Base-by-base conservation (phyloP, 148 eudicot species). In the Euryodendron excelsum region DNA sequence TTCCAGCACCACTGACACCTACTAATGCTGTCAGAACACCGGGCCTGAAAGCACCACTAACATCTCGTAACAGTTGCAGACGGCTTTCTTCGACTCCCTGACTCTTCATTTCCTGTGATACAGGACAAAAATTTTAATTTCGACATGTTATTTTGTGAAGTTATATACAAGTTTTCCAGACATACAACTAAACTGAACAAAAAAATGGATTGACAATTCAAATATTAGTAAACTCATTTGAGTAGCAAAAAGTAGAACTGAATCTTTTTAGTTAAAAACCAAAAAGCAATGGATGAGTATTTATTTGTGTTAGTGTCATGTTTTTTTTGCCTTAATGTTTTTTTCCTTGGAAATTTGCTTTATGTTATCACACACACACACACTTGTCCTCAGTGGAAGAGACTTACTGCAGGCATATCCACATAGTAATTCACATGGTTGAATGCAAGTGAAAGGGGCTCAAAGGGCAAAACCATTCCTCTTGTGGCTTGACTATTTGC, bases 1-100 rank as follows among this genome's bases (percentile, higher is more conserved):
- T 83, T 71, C 86, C 86, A 20, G 86, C 86, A 63, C 86, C 86
- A 80, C 86, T 83, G 25, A 83, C 86, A n/a, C 86, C 86, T 2
- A 83, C 80, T 50, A 83, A 58, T 47, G 86, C 86, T 53, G 86
- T 83, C 15, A 83, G 31, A 39, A 83, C 61, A 64, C 86, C 86
- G 0, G 86, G 82, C 77, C 80, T 83, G 23, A 83, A 83, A 63
- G 82, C 80, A 50, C 86, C 86, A 56, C 86, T 83, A 41, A 83
- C 86, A 80, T 83, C 86, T 21, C 77, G 37, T 28, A 83, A 77
- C 25, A 83, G 64, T 47, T 76, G 86, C 34, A 83, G 69, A 17
- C 80, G 56, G 1, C 31, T 81, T 20, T 79, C 86, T 36, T 70
- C 69, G 33, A 83, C 63, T 4, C 86, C 82, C 77, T 80, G 73